Evolutionary conservation across 495 filamentous ascomycete genomes (phyloP).

Genomic region (Cercophora scortea): DNA sequence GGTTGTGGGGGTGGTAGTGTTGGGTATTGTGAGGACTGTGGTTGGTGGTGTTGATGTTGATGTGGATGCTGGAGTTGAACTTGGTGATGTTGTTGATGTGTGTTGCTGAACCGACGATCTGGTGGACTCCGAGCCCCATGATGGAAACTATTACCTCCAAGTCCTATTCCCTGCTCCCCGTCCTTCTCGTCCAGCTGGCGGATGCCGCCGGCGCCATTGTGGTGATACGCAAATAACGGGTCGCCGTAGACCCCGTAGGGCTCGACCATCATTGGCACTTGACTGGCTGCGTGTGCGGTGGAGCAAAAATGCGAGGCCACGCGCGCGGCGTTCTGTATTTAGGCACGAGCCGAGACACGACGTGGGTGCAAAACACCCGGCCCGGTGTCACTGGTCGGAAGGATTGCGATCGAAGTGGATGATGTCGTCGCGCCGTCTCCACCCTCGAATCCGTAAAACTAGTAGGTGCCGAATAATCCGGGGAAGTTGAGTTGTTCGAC

Average conservation of each 20-base stretch:
- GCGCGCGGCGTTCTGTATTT: background rate
- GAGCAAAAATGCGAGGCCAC: background rate
- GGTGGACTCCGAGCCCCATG: background rate
- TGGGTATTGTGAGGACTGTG: background rate
- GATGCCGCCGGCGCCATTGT: background rate
- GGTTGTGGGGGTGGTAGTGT: background rate
- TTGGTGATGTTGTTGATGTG: background rate
- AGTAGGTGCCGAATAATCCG: too few species aligned
- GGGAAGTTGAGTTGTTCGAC: too few species aligned
- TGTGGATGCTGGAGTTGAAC: background rate
- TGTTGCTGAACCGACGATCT: background rate
- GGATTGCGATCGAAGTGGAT: too few species aligned
- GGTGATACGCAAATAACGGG: background rate
- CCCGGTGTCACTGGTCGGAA: background rate
- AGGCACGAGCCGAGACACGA: background rate
- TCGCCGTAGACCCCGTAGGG: background rate
- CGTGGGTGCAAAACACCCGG: background rate
- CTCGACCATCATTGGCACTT: too few species aligned
- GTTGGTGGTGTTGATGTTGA: background rate
- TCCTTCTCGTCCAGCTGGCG: background rate
- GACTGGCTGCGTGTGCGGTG: background rate
- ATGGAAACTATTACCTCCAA: too few species aligned
- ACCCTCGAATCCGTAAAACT: too few species aligned
- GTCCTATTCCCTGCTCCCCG: too few species aligned
- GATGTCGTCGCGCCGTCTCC: too few species aligned